A percentile compares a stretch with the other conserved stretches of the same genome.
phyloP scores from a whole-genome alignment of 2,329 filamentous ascomycete genomes.

The Ceratocystis huliohia region DNA sequence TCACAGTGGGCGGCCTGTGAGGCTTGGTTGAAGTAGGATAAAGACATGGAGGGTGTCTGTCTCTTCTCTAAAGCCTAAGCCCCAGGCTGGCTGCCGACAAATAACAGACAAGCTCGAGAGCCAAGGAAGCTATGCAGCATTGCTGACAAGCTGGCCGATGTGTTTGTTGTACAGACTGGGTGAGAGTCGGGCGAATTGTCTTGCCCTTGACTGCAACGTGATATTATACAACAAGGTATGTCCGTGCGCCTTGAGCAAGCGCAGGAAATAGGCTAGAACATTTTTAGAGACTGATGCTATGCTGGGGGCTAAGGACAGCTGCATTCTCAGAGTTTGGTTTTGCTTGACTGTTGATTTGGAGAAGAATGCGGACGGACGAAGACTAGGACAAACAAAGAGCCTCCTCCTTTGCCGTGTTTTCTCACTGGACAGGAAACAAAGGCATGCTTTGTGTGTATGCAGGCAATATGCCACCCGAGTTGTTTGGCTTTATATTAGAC shows the following conservation, averaged over 20 bases:
- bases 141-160: too few relatives aligned
- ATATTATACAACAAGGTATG: slow-evolving; percentile 6
- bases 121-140: too few relatives aligned
- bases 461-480: not conserved
- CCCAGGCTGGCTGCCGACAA: too few relatives aligned
- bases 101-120: too few relatives aligned
- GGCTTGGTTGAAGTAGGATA: too few relatives aligned
- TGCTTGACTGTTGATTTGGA: not conserved
- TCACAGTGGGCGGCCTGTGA: too few relatives aligned
- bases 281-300: not conserved
- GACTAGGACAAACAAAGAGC: not conserved
- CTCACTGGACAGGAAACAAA: too few relatives aligned
- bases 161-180: too few relatives aligned
- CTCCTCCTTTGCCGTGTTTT: not conserved
- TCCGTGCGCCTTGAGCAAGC: not conserved
- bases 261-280: slow-evolving; percentile 1
- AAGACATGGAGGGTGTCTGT: too few relatives aligned
- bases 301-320: not conserved
- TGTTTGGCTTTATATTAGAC: not conserved
- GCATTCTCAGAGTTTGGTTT: not conserved
- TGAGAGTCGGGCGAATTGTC: not conserved
- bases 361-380: not conserved
- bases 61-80: too few relatives aligned
- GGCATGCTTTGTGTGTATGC: too few relatives aligned
- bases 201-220: slow-evolving; percentile 3